A percentile compares a stretch with the other conserved stretches of the same genome.
phyloP scores from a whole-genome alignment of 768 basidiomycete genomes.

The Pleurotus cornucopiae region DNA sequence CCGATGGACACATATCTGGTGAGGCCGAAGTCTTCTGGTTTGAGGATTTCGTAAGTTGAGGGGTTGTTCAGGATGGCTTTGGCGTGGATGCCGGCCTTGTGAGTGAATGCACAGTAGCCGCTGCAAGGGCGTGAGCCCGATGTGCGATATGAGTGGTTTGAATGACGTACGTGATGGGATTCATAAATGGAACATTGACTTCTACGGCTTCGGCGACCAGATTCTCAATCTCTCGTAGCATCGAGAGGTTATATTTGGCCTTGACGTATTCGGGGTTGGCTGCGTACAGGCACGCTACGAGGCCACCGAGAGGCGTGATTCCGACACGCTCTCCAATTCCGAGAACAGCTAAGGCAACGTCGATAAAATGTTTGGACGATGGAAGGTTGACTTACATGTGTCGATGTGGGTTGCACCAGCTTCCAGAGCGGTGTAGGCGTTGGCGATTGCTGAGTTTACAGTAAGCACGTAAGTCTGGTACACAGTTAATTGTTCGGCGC shows the following conservation, averaged over 20 bases:
- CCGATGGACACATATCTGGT: conserved; percentile 98
- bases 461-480: conserved; percentile 6
- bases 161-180: conserved; percentile 75
- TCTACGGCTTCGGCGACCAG: conserved; percentile 98
- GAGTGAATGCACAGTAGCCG: conserved; percentile 99
- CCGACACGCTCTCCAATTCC: conserved; percentile 99
- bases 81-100: conserved; percentile 99
- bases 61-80: conserved; percentile 99
- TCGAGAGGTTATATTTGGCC: conserved; percentile 95
- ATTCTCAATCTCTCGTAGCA: conserved; percentile 99
- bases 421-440: conserved; percentile 96
- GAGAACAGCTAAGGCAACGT: conserved; percentile 63
- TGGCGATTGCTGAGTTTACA: conserved; percentile 75
- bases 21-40: conserved; percentile 98
- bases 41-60: conserved; percentile 97
- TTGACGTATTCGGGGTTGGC: conserved; percentile 99
- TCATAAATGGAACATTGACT: conserved; percentile 96
- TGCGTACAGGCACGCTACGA: conserved; percentile 94
- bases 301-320: conserved; percentile 95
- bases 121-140: conserved; percentile 33
- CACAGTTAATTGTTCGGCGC: conserved; percentile 15
- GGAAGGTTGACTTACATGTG: conserved; percentile 61
- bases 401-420: conserved; percentile 99
- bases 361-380: conserved; percentile 4
- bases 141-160: too few species aligned